Conservation (phyloP, 352 stramenopile species). For the Globisporangium barbulae region DNA sequence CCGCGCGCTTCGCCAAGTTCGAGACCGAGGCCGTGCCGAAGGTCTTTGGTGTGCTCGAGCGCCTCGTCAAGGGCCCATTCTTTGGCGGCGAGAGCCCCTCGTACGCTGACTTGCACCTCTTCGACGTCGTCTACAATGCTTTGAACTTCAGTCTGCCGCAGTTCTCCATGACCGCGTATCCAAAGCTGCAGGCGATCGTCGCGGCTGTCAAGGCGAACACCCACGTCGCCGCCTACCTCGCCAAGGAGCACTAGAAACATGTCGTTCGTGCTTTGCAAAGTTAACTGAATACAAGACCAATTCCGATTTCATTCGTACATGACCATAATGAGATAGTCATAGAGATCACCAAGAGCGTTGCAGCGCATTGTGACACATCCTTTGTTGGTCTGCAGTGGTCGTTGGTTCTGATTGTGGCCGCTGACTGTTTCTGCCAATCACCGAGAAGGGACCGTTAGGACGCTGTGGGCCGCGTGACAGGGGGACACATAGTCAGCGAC, state of each 20-base stretch:
- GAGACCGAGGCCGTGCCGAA: slow-evolving; percentile 4
- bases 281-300: no score
- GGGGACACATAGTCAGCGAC: no score
- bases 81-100: slow-evolving; percentile 43
- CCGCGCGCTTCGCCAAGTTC: slow-evolving; percentile 11
- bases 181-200: slow-evolving; percentile 44
- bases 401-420: background rate
- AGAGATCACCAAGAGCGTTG: no score
- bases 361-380: background rate
- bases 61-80: slow-evolving; percentile 42
- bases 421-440: background rate
- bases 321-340: no score
- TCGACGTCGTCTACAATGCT: slow-evolving; percentile 43
- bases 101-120: slow-evolving; percentile 39
- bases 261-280: no score
- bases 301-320: no score
- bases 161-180: slow-evolving; percentile 34
- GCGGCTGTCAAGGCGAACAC: slow-evolving; percentile 32
- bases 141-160: slow-evolving; percentile 26
- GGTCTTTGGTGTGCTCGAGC: slow-evolving; percentile 35
- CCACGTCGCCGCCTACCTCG: slow-evolving; percentile 42
- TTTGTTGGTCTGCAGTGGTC: background rate
- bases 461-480: background rate
- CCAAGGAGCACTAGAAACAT: slow-evolving; percentile 4
- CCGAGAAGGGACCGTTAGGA: background rate